These are phyloP conservation scores for Sporothrix brasiliensis DNA, from an alignment of 2,329 filamentous ascomycete species.

Conservation along the genomic window DNA sequence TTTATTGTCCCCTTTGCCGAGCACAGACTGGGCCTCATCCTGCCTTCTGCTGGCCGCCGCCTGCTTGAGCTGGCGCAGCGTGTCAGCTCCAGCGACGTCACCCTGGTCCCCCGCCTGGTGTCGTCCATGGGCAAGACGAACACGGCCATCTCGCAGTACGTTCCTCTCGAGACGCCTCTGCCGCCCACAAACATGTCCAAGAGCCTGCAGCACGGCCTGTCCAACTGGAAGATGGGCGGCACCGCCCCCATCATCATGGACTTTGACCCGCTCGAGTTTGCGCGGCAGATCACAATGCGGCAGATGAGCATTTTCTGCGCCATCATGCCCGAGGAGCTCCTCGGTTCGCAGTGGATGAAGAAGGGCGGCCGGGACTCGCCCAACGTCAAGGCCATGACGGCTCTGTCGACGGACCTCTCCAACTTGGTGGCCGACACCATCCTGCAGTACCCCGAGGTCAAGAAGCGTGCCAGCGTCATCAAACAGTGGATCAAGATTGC, in stretches of 20 bases:
- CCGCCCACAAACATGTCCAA: constrained; percentile 72
- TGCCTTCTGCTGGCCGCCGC: constrained; percentile 79
- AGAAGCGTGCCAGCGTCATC: constrained; percentile 86
- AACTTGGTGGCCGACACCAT: constrained; percentile 94
- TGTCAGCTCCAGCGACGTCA: constrained; percentile 70
- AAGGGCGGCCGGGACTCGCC: constrained; percentile 75
- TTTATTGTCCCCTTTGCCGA: constrained; percentile 81
- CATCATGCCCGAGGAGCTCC: constrained; percentile 87
- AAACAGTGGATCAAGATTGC: constrained; percentile 99
- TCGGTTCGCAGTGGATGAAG: constrained; percentile 93
- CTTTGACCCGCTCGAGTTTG: constrained; percentile 87
- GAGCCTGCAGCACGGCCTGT: constrained; percentile 72
- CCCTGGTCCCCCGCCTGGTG: constrained; percentile 78
- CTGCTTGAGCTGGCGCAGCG: constrained; percentile 78
- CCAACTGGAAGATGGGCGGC: constrained; percentile 71
- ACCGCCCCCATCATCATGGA: constrained; percentile 75
- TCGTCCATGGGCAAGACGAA: constrained; percentile 88
- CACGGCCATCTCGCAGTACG: constrained; percentile 70
- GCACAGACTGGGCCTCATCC: constrained; percentile 64
- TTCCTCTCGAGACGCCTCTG: constrained; percentile 70
- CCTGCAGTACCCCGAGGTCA: constrained; percentile 81
- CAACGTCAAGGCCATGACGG: constrained; percentile 93
- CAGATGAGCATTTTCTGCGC: constrained; percentile 89
- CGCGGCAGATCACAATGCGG: constrained; percentile 88
- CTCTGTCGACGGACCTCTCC: constrained; percentile 86